A percentile compares a stretch with the other conserved stretches of the same genome.
Evolutionary conservation across 2,329 filamentous ascomycete species (phyloP).

Genomic region (Fusarium austroafricanum): DNA sequence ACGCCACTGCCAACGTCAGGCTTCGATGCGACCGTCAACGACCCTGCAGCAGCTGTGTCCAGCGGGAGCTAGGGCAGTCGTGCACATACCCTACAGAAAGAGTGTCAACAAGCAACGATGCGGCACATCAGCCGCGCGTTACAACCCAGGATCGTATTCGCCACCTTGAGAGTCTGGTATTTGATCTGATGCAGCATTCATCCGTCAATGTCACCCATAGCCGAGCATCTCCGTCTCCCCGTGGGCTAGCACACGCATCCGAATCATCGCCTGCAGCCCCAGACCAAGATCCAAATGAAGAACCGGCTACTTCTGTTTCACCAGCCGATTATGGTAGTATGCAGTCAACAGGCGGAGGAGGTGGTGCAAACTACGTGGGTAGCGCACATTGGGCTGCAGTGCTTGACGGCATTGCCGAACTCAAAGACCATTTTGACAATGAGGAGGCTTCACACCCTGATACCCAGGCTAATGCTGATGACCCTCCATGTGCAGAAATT

Average conservation of each 20-base stretch:
- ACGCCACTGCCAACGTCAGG: background rate
- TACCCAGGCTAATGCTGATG: fast-evolving
- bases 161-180: conserved; percentile 47
- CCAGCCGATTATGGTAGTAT: conserved; percentile 50
- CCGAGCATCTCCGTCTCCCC: background rate
- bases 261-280: too few relatives aligned
- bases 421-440: conserved; percentile 51
- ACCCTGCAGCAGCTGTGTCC: conserved; percentile 15
- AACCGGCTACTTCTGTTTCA: too few relatives aligned
- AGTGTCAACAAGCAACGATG: background rate
- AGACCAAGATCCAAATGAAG: too few relatives aligned
- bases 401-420: conserved; percentile 54
- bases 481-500: background rate
- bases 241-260: too few relatives aligned
- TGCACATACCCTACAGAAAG: conserved; percentile 11
- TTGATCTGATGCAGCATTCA: conserved; percentile 41
- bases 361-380: conserved; percentile 48
- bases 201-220: too few relatives aligned
- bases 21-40: conserved; percentile 25
- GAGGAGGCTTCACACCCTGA: conserved; percentile 33
- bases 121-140: background rate
- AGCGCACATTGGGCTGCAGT: conserved; percentile 56
- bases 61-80: conserved; percentile 12
- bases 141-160: conserved; percentile 21
- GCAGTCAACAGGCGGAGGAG: conserved; percentile 37